Conservation (phyloP, 2,329 filamentous ascomycete species). For the Alternaria arbusti region DNA sequence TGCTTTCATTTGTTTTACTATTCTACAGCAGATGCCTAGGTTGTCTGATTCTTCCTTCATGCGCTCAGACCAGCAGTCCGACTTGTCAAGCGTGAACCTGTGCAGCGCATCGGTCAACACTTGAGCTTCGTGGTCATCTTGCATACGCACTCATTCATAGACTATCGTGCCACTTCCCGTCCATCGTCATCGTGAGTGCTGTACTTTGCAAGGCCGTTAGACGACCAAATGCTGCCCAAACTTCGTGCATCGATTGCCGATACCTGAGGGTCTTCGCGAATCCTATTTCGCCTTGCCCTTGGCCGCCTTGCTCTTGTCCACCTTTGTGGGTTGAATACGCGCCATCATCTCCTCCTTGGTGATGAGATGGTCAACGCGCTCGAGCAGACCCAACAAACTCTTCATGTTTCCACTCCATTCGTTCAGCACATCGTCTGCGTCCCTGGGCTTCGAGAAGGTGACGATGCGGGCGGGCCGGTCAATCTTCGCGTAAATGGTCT, state of each 20-base stretch:
- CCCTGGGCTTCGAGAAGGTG: conserved; percentile 91
- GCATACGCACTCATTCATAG: neutral
- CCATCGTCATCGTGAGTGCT: conserved; percentile 6
- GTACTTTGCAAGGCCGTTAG: neutral
- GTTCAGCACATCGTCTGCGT: conserved; percentile 94
- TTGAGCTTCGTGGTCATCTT: neutral
- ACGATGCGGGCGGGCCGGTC: conserved; percentile 91
- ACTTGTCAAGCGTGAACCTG: neutral
- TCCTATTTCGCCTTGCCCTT: conserved; percentile 46
- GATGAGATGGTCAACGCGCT: conserved; percentile 95
- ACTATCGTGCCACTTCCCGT: neutral
- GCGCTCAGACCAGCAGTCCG: neutral
- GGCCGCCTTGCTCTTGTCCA: conserved; percentile 49
- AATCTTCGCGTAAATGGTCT: conserved; percentile 98
- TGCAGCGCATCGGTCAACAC: neutral
- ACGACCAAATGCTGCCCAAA: neutral
- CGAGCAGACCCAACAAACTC: conserved; percentile 81
- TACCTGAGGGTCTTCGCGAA: neutral
- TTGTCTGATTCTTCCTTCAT: neutral
- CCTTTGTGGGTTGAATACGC: conserved; percentile 75
- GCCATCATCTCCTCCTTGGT: conserved; percentile 99
- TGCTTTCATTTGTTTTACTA: neutral
- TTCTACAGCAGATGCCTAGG: neutral
- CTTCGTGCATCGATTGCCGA: conserved; percentile 23
- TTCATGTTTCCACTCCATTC: conserved; percentile 99